A percentile compares a stretch with the other conserved stretches of the same genome.
Evolutionary conservation across 225 moss, liverwort and hornwort genomes (phyloP).

Genomic region (Physcomitrellopsis africana): DNA sequence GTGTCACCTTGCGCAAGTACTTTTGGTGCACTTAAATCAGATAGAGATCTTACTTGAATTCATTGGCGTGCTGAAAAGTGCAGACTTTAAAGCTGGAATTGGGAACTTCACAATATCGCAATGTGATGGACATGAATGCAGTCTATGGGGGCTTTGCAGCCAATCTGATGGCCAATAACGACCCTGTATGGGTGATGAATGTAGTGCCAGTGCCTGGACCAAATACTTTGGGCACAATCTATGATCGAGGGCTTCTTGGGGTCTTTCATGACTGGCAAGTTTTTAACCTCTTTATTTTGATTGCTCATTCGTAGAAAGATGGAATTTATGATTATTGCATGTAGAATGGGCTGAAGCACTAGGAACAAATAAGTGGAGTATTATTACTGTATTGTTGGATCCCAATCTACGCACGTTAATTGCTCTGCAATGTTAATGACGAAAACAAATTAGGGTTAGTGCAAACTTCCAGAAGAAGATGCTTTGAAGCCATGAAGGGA

Average conservation of each 20-base stretch:
- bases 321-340: not conserved
- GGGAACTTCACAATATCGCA: constrained; percentile 47
- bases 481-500: too few relatives aligned
- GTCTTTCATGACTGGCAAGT: constrained; percentile 70
- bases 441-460: too few relatives aligned
- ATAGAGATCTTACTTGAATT: constrained; percentile 12
- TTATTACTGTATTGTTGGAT: not conserved
- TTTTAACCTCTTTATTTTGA: constrained; percentile 1
- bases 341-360: not conserved
- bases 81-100: constrained; percentile 53
- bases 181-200: constrained; percentile 84
- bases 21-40: not conserved
- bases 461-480: too few relatives aligned
- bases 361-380: constrained; percentile 1
- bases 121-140: constrained; percentile 83
- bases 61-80: constrained; percentile 22
- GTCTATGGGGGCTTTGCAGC: constrained; percentile 64
- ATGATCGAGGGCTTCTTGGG: constrained; percentile 72
- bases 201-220: constrained; percentile 55
- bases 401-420: too few relatives aligned
- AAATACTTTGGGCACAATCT: constrained; percentile 56
- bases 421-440: too few relatives aligned
- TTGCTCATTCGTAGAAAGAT: constrained; percentile 1
- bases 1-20: not conserved
- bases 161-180: constrained; percentile 43